Evolutionary conservation across 2,329 filamentous ascomycete species (phyloP).

Genomic region (Graphilbum fragrans): DNA sequence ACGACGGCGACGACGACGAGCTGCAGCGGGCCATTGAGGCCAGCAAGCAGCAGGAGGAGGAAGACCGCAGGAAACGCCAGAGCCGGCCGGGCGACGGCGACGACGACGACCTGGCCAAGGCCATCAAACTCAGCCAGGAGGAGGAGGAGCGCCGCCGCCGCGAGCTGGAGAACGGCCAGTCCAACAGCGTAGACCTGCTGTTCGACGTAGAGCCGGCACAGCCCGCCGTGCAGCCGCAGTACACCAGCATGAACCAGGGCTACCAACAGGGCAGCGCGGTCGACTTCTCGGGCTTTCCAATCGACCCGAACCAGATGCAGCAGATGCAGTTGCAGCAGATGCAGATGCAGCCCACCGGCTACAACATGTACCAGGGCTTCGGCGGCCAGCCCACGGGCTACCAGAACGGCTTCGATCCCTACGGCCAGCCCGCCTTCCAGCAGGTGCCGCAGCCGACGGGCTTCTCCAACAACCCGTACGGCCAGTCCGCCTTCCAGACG

Average conservation of each 20-base stretch:
- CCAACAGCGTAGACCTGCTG: slow-evolving; percentile 61
- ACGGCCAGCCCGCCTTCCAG: slow-evolving; percentile 28
- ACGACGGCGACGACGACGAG: slow-evolving; percentile 80
- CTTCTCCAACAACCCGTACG: slow-evolving; percentile 20
- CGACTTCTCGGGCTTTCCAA: slow-evolving; percentile 93
- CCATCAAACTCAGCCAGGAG: slow-evolving; percentile 86
- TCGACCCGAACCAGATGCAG: slow-evolving; percentile 65
- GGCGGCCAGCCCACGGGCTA: slow-evolving; percentile 35
- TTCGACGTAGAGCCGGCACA: slow-evolving; percentile 67
- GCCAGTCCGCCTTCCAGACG: slow-evolving; percentile 9
- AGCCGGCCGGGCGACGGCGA: slow-evolving; percentile 41
- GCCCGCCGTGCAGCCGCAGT: slow-evolving; percentile 48
- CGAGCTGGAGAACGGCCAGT: slow-evolving; percentile 51
- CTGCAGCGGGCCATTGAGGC: slow-evolving; percentile 86
- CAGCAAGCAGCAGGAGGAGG: slow-evolving; percentile 89
- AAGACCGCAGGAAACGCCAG: slow-evolving; percentile 67
- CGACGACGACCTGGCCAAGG: slow-evolving; percentile 87
- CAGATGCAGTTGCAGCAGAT: slow-evolving; percentile 19
- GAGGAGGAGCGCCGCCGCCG: slow-evolving; percentile 83
- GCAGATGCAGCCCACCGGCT: slow-evolving; percentile 73
- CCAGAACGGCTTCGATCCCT: slow-evolving; percentile 61
- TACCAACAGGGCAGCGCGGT: slow-evolving; percentile 96
- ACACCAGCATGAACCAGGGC: slow-evolving; percentile 87
- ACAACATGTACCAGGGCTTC: slow-evolving; percentile 40
- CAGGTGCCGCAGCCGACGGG: slow-evolving; percentile 29